These are phyloP conservation scores for Prasinococcaceae sp. DNA, from an alignment of 139 green algal species.

Conservation along the genomic window DNA sequence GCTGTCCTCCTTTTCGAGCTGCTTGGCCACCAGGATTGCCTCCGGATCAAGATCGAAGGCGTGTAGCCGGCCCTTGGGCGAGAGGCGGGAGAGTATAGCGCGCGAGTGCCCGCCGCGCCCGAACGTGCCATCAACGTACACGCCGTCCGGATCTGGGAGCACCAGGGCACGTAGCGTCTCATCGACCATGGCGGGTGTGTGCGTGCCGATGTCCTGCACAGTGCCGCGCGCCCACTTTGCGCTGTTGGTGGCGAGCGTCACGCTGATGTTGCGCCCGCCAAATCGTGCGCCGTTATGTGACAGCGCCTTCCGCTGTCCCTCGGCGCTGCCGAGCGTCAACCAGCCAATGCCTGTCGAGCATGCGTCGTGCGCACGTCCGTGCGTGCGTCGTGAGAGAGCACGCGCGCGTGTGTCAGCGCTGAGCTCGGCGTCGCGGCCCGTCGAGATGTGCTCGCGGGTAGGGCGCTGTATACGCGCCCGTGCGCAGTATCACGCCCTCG, in stretches of 20 bases:
- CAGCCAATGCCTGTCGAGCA: too few species aligned
- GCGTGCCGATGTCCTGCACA: slow-evolving; percentile 9
- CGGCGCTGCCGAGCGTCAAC: not conserved
- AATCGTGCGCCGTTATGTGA: slow-evolving; percentile 1
- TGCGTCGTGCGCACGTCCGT: too few species aligned
- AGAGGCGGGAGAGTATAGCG: slow-evolving; percentile 7
- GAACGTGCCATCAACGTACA: slow-evolving; percentile 21
- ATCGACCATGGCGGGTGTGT: slow-evolving; percentile 11
- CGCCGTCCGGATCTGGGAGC: not conserved
- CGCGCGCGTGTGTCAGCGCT: too few species aligned
- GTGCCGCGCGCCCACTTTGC: too few species aligned
- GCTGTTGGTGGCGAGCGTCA: slow-evolving; percentile 8
- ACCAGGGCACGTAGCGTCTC: slow-evolving; percentile 11
- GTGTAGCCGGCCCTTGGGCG: slow-evolving; percentile 8
- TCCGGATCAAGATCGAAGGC: slow-evolving; percentile 22
- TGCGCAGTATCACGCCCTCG: too few species aligned
- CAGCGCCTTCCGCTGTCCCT: not conserved
- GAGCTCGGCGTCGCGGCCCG: too few species aligned
- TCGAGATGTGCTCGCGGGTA: too few species aligned
- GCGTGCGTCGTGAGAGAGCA: too few species aligned
- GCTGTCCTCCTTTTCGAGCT: slow-evolving; percentile 9
- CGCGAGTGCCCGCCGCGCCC: slow-evolving; percentile 14
- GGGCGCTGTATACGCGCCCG: too few species aligned
- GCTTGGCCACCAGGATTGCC: slow-evolving; percentile 11
- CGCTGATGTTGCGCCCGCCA: not conserved